Evolutionary conservation across 75 land plant genomes (phyloP), one percentile per base, ranked within the genome.

Genomic region (Pinus taeda): DNA sequence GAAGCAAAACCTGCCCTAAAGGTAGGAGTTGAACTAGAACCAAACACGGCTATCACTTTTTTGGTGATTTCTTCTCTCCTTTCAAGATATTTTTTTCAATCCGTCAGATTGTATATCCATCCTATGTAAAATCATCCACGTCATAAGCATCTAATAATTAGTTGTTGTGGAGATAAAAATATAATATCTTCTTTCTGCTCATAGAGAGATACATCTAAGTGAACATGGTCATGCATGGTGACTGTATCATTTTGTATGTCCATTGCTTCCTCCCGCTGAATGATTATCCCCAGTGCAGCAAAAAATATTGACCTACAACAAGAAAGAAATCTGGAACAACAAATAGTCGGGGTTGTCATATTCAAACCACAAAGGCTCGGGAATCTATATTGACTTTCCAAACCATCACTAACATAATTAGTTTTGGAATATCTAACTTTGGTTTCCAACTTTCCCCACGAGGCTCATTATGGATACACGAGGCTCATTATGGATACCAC

Each of bases 41-140:
- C n/a, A n/a, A n/a, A n/a, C n/a, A n/a, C n/a, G n/a, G n/a, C n/a
- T n/a, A n/a, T n/a, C n/a, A n/a, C n/a, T n/a, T n/a, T n/a, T n/a
- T n/a, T n/a, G n/a, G n/a, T n/a, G n/a, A n/a, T n/a, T n/a, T n/a
- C n/a, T n/a, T n/a, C n/a, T n/a, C n/a, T n/a, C n/a, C n/a, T n/a
- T n/a, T n/a, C n/a, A n/a, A n/a, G n/a, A n/a, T n/a, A n/a, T n/a
- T n/a, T n/a, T n/a, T n/a, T n/a, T n/a, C n/a, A n/a, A n/a, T n/a
- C n/a, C n/a, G n/a, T n/a, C n/a, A n/a, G n/a, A n/a, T n/a, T n/a
- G n/a, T n/a, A n/a, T n/a, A 88, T 57, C 99, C 97, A 84, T 96
- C 97, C 82, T 96, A 96, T 15, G 77, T 81, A 64, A 90, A 93
- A 69, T 93, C 94, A 74, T 90, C 78, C 77, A 90, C 59, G 15